Evolutionary conservation across 805 yeast genomes (phyloP).

Genomic region (Candida andamanensis): DNA sequence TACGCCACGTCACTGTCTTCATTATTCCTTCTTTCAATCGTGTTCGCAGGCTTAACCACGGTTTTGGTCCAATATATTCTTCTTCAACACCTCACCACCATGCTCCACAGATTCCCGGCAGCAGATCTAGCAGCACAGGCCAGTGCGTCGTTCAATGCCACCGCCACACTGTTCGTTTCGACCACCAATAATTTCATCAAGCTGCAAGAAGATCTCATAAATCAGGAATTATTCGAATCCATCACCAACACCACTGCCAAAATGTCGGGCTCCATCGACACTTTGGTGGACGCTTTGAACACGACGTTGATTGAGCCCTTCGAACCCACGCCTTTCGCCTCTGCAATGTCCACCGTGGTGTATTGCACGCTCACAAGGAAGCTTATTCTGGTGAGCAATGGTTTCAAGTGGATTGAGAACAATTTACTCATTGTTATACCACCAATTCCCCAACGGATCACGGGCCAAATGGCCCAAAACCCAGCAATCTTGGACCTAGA

Average conservation of each 20-base stretch:
- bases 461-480: too few species aligned
- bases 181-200: constrained; percentile 51
- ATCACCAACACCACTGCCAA: constrained; percentile 51
- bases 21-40: constrained; percentile 44
- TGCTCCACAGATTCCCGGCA: constrained; percentile 9
- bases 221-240: constrained; percentile 64
- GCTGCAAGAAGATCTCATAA: constrained; percentile 47
- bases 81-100: constrained; percentile 23
- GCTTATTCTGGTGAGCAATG: constrained; percentile 58
- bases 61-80: constrained; percentile 52
- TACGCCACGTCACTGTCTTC: constrained; percentile 55
- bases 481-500: background rate
- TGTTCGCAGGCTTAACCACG: constrained; percentile 51
- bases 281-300: constrained; percentile 57
- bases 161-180: constrained; percentile 9
- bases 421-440: constrained; percentile 60
- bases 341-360: constrained; percentile 61
- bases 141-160: constrained; percentile 1
- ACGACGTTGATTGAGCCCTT: constrained; percentile 54
- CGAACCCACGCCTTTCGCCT: constrained; percentile 60
- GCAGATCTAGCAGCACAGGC: constrained; percentile 1
- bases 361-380: constrained; percentile 79
- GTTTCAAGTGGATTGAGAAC: constrained; percentile 72
- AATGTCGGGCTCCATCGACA: constrained; percentile 55
- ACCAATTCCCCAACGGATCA: constrained; percentile 30